Base-by-base conservation (phyloP, 768 basidiomycete species). In the Suillus discolor region DNA sequence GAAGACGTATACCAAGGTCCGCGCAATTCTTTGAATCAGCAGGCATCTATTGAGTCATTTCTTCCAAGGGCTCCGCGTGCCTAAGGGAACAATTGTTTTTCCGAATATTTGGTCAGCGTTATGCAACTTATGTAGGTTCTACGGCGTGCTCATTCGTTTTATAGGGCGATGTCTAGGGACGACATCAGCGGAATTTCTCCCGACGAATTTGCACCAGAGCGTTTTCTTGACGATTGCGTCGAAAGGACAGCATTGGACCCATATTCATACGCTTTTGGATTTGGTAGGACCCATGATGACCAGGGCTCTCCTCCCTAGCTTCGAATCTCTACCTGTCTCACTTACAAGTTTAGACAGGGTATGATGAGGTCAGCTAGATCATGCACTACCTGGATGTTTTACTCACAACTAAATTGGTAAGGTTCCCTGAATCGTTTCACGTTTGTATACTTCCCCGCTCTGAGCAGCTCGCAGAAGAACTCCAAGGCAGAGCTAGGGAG, bases 41-140 rank as follows among this genome's bases (percentile, higher is more conserved):
- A 25, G 9, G 16, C 12, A 25, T 28, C 7, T 38, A 4, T 41
- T 5, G 6, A 65, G 62, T 39, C 8, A 41, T 18, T 39, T 47
- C 20, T 25, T 28, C 20, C 5, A 47, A 12, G 81, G 79, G 4
- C 80, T 78, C 63, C 66, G 62, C 15, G 79, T 84, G 15, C 83
- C 84, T 1, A 77, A 79, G 61, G 78, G 76, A 7, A 73, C 81
- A 1, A 79, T 78, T 5, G 67, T 83, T 16, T 65, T 82, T 12
- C 74, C 79, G 7, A 83, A 82, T 61, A 73, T 81, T 4, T 83
- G 81, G 80, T 80, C 65, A 39, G 71, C 57, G 23, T 62, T 12
- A 28, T 36, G 31, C 20, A 54, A 7, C 8, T 23, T 13, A 18
- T 25, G 18, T 23, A 45, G 34, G 31, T 34, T 64, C 15, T 5